Evolutionary conservation across 2,329 filamentous ascomycete species (phyloP).

Genomic region (Didymella pomorum): DNA sequence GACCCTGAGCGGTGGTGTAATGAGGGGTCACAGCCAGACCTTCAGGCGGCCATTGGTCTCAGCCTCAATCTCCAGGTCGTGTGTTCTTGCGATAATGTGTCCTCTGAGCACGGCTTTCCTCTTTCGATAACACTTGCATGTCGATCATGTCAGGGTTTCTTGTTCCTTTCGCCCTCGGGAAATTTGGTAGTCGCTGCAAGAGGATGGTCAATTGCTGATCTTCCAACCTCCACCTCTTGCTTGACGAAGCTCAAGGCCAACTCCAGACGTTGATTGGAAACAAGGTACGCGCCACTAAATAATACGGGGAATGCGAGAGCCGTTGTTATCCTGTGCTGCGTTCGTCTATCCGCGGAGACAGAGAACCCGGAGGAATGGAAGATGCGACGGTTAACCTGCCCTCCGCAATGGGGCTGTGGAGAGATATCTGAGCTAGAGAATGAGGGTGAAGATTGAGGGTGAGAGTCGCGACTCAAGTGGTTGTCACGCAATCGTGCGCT

Average conservation of each 20-base stretch:
- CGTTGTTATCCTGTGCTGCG: conserved; percentile 8
- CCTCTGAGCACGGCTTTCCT: conserved; percentile 12
- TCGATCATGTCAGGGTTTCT: conserved; percentile 17
- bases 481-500: conserved; percentile 2
- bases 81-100: background rate
- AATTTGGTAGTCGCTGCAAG: conserved; percentile 1
- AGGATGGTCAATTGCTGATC: conserved; percentile 15
- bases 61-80: conserved; percentile 3
- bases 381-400: conserved; percentile 19
- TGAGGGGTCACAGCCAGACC: background rate
- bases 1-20: background rate
- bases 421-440: conserved; percentile 17
- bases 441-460: conserved; percentile 7
- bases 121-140: conserved; percentile 9
- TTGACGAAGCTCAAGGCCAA: background rate
- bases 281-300: background rate
- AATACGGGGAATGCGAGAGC: conserved; percentile 1
- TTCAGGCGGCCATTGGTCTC: conserved; percentile 4
- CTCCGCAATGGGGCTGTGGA: conserved; percentile 21
- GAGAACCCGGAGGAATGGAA: conserved; percentile 6
- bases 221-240: background rate
- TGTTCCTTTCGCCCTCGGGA: conserved; percentile 18
- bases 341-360: conserved; percentile 15
- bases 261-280: background rate
- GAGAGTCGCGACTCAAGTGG: conserved; percentile 11